Base-by-base conservation (phyloP, 345 rosid genomes). In the Acer campestre region DNA sequence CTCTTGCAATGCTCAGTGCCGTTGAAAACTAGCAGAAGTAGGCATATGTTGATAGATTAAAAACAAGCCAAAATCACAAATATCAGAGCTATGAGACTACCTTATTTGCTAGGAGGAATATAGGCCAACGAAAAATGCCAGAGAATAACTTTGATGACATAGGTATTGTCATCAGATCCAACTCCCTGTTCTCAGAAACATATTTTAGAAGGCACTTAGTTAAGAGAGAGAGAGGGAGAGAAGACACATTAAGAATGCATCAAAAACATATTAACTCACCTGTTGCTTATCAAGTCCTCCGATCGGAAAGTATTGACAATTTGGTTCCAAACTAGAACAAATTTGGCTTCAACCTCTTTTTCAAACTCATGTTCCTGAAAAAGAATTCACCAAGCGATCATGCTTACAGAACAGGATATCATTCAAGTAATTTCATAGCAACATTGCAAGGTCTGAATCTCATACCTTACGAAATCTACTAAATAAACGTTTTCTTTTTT, bases 251-350 rank as follows among this genome's bases (percentile, higher is more conserved):
- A 78, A 68, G 40, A 76, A 53, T 3, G 42, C 23, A 35, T 44
- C 42, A 67, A 67, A 38, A 67, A 79, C 17, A 53, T 40, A 74
- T 65, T 78, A 40, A 67, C 16, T 31, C 69, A 92, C 98, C 94
- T 81, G 86, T 92, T 92, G 90, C 91, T 95, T 84, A 95, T 95
- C 86, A 95, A 86, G 89, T 95, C 98, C 76, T 93, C 99, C n/a
- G 72, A 79, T 78, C 96, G 90, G 79, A 95, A 92, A 64, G 85
- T 81, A 77, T 81, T 80, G 77, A 95, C 84, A 78, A 95, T 91
- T 86, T 93, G 93, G 87, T 93, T 95, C 99, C 99, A 95, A 23
- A 95, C 92, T 29, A 93, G 82, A 70, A 85, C 94, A 91, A 95
- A 93, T 83, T 93, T 95, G 71, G 92, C 92, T 78, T 86, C 77